Base-by-base conservation (phyloP, 257 asterid species). In the Penstemon davidsonii region DNA sequence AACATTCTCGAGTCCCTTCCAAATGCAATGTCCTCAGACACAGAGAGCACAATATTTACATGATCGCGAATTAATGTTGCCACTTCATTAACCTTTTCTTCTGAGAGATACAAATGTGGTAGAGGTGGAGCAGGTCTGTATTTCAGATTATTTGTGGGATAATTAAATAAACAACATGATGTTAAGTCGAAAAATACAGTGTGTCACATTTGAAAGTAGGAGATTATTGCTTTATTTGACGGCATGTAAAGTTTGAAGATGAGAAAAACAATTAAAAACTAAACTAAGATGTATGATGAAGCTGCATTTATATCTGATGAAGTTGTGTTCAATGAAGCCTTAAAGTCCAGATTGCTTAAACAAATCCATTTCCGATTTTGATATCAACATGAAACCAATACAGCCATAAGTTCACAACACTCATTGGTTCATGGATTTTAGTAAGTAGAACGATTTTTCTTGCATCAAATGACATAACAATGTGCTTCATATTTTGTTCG, bases 71-170 rank as follows among this genome's bases (percentile, higher is more conserved):
- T 37, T 66, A 83, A 60, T 8, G 66, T 62, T 25, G 90, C 88
- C 15, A 78, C 88, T 75, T 83, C 85, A 10, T 75, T 76, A 46
- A 62, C 81, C 53, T 56, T 82, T 78, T 90, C 97, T 66, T 90
- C 97, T 4, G 96, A 84, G 66, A 90, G 82, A 78, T 72, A 62
- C 71, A 92, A 58, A 81, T 81, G 92, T 8, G 97, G 98, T 56
- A 93, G 77, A 56, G 94, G 87, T 4, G 98, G 97, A 64, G 95
- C 77, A 15, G 96, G 95, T 76, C 97, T 93, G 87, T 25, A 25
- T 72, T 74, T 51, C 79, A 76, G 67, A 73, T 60, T 13, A 51
- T 41, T 55, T 38, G 70, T 40, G 55, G 15, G 49, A 5, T 41
- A n/a, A 40, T 62, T 58, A 50, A 39, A 53, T 25, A 55, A 59